These are phyloP conservation scores for Spizellomyces sp. DNA, from an alignment of 192 early-diverging fungal species.

Conservation along the genomic window DNA sequence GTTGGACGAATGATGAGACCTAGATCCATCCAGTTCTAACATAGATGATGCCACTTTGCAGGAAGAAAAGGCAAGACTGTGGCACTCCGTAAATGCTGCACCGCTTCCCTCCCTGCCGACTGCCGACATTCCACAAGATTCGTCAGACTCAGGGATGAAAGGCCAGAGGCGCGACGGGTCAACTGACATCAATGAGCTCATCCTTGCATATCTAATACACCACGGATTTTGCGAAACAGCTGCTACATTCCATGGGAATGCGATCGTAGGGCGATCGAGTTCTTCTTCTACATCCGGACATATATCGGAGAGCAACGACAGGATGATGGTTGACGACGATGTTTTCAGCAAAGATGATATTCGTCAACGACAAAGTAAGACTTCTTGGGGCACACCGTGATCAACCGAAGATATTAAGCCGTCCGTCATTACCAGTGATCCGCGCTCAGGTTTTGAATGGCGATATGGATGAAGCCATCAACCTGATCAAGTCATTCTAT, in stretches of 20 bases:
- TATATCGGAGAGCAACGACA: slow-evolving; percentile 21
- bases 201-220: slow-evolving; percentile 82
- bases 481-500: slow-evolving; percentile 65
- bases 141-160: background rate
- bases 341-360: slow-evolving; percentile 28
- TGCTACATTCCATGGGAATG: slow-evolving; percentile 52
- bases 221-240: slow-evolving; percentile 82
- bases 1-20: slow-evolving; percentile 4
- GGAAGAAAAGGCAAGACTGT: slow-evolving; percentile 30
- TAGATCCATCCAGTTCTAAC: too few species aligned
- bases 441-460: slow-evolving; percentile 65
- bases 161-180: background rate
- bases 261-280: background rate
- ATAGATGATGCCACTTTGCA: background rate
- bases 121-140: background rate
- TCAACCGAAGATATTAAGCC: slow-evolving; percentile 1
- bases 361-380: slow-evolving; percentile 18
- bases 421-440: slow-evolving; percentile 41
- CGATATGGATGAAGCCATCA: slow-evolving; percentile 74
- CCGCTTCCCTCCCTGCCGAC: slow-evolving; percentile 17
- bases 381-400: slow-evolving; percentile 4
- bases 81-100: slow-evolving; percentile 24
- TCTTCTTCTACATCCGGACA: background rate
- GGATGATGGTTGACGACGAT: slow-evolving; percentile 39
- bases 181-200: slow-evolving; percentile 55